Base-by-base conservation (phyloP, 129 eudicot genomes). In the Heracleum sosnowskyi region DNA sequence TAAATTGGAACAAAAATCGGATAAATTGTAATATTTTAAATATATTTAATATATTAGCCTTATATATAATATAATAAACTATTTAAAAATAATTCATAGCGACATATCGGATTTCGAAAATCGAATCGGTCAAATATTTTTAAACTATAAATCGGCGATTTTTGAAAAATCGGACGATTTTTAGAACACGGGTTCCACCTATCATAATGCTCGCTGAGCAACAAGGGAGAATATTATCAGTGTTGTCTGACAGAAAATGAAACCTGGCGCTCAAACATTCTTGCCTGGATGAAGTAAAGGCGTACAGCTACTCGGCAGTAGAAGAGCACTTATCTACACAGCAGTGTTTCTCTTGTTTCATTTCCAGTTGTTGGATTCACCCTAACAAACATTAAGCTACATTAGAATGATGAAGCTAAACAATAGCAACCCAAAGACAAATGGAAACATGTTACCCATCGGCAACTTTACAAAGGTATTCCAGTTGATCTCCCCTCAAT, bases 401-500 rank as follows among this genome's bases (percentile, higher is more conserved):
- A 73, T 71, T 83, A 73, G 68, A 60, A 82, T 37, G 41, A 81
- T 72, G 28, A 42, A 75, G 29, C 22, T 40, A 45, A 45, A 22
- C 22, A 2, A 51, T 3, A 9, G 2, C 22, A 74, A 76, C 33
- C 28, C 66, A 66, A 75, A 46, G 73, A 33, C 47, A 39, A 28
- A 66, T 31, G 5, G 18, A 53, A 36, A 35, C 11, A 17, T 62
- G 29, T 86, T 86, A 89, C 97, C 97, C 97, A 28, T 86, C 96
- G n/a, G 97, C 97, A 45, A 89, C 70, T 90, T 92, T 92, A 81
- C 97, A 92, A 16, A 92, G 97, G 79, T 91, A 94, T 83, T 77
- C 96, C 79, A 85, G 86, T 78, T 94, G 98, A 79, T 94, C 98
- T 28, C 91, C 98, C 87, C 98, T 88, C 73, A 94, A 73, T 39